These are phyloP conservation scores for Endogone sp. DNA, from an alignment of 192 early-diverging fungal species.

Conservation along the genomic window DNA sequence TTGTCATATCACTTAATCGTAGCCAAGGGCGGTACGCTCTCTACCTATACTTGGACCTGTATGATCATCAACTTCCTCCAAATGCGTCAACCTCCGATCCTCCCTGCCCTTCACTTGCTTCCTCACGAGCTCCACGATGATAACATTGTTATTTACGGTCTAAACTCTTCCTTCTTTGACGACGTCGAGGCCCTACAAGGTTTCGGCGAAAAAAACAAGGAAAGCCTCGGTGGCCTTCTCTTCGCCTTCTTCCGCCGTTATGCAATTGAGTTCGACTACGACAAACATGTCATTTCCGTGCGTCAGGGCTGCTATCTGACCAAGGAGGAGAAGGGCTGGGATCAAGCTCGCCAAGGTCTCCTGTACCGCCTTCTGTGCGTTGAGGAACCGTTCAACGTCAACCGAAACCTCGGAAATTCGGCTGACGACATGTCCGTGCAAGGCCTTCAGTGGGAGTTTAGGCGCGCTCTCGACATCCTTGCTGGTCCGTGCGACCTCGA, in stretches of 20 bases:
- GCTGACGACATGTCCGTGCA: slow-evolving; percentile 75
- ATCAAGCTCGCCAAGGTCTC: slow-evolving; percentile 57
- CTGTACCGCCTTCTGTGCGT: slow-evolving; percentile 75
- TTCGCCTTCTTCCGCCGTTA: slow-evolving; percentile 82
- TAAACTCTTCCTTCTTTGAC: slow-evolving; percentile 74
- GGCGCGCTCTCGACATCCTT: slow-evolving; percentile 62
- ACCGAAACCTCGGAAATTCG: slow-evolving; percentile 88
- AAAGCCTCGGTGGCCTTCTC: slow-evolving; percentile 74
- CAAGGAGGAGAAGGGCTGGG: slow-evolving; percentile 87
- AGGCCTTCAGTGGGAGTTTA: slow-evolving; percentile 80
- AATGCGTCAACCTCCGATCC: slow-evolving; percentile 80
- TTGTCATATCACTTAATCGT: slow-evolving; percentile 12
- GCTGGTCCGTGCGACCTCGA: slow-evolving; percentile 39
- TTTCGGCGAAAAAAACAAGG: slow-evolving; percentile 66
- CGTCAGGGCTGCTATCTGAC: slow-evolving; percentile 73
- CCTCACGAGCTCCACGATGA: slow-evolving; percentile 27
- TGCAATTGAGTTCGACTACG: slow-evolving; percentile 85
- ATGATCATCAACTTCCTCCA: slow-evolving; percentile 93
- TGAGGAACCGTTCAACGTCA: slow-evolving; percentile 89
- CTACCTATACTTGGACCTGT: slow-evolving; percentile 93
- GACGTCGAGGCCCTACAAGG: slow-evolving; percentile 61
- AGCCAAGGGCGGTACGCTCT: slow-evolving; percentile 91
- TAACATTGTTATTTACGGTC: slow-evolving; percentile 37
- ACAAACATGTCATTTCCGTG: slow-evolving; percentile 74
- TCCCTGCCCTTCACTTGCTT: slow-evolving; percentile 77